phyloP scores from a whole-genome alignment of 306 rosid species.

The Citrullus amarus region DNA sequence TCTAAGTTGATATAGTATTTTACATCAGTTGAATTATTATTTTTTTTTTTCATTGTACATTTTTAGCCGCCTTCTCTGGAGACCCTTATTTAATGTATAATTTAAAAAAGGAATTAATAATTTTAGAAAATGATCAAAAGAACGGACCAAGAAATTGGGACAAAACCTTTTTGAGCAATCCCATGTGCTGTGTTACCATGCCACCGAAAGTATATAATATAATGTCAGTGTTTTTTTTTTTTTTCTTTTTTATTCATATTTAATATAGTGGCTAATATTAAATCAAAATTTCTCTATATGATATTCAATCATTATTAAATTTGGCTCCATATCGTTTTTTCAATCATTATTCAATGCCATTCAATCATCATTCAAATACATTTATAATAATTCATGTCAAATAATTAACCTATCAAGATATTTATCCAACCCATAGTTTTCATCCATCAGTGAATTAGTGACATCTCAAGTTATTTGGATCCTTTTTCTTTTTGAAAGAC shows the following conservation, averaged over 20 bases:
- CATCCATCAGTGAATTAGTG: neutral
- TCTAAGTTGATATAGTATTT: too few relatives aligned
- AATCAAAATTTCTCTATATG: neutral
- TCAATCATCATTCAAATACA: neutral
- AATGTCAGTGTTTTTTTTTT: neutral
- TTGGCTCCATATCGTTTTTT: neutral
- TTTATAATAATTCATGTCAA: neutral
- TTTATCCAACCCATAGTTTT: neutral
- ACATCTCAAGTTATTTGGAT: neutral
- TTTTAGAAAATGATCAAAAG: neutral
- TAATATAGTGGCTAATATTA: neutral
- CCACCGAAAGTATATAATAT: conserved; percentile 8
- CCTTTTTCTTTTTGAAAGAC: too few relatives aligned
- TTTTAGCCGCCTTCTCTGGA: neutral
- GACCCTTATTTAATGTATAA: neutral
- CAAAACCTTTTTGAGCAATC: neutral
- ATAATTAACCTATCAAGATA: neutral
- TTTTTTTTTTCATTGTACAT: too few relatives aligned
- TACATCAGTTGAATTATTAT: too few relatives aligned
- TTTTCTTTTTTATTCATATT: neutral
- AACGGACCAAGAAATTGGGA: neutral
- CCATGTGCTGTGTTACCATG: conserved; percentile 5
- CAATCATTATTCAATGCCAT: neutral
- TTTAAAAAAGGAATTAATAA: neutral
- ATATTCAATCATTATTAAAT: neutral